Conservation (phyloP, 768 basidiomycete species). For the Boletus subcaerulescens region DNA sequence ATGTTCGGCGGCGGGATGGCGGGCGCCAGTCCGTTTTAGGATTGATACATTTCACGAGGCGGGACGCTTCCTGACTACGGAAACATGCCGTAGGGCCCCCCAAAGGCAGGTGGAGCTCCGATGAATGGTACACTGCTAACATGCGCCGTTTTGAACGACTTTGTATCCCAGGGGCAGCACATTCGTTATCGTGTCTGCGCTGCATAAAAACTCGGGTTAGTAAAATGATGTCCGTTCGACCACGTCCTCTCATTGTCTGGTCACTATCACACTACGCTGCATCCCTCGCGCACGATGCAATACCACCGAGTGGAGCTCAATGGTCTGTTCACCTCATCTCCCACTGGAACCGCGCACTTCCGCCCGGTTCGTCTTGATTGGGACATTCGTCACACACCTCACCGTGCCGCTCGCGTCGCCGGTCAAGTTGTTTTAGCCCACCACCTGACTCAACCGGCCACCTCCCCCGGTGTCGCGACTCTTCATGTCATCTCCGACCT, state of each 20-base stretch:
- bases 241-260: not conserved
- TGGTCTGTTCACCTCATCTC: constrained; percentile 13
- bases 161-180: not conserved
- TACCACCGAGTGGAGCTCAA: constrained; percentile 15
- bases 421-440: constrained; percentile 3
- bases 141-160: not conserved
- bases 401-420: constrained; percentile 15
- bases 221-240: not conserved
- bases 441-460: constrained; percentile 42
- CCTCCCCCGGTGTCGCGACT: constrained; percentile 36
- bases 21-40: constrained; percentile 5
- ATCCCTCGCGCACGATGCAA: constrained; percentile 11
- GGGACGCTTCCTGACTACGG: not conserved
- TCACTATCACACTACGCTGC: not conserved
- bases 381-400: constrained; percentile 49
- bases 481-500: constrained; percentile 47
- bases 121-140: constrained; percentile 5
- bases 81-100: not conserved
- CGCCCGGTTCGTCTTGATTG: constrained; percentile 37
- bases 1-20: constrained; percentile 13
- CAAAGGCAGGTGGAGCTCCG: constrained; percentile 17
- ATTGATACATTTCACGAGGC: not conserved
- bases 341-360: constrained; percentile 9
- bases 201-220: constrained; percentile 16
- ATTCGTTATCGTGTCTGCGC: not conserved